A percentile compares a stretch with the other conserved stretches of the same genome.
phyloP scores from a whole-genome alignment of 2,329 filamentous ascomycete species.

The Phaeosphaeria sp. region DNA sequence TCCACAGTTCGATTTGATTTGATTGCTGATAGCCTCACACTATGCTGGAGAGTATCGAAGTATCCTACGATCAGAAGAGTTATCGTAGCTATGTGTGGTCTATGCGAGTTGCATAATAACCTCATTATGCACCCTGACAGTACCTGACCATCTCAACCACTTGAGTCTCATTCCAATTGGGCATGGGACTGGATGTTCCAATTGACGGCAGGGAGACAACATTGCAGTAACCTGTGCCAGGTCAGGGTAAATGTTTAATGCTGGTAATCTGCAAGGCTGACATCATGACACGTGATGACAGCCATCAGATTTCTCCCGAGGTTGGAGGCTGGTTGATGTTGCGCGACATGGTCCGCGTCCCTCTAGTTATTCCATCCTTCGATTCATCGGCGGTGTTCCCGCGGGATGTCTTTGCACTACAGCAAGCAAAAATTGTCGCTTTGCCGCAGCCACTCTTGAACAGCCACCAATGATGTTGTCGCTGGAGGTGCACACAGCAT shows the following conservation, averaged over 20 bases:
- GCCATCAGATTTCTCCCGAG: background rate
- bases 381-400: slow-evolving; percentile 6
- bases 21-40: too few relatives aligned
- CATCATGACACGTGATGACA: background rate
- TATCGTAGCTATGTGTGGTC: too few relatives aligned
- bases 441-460: slow-evolving; percentile 1
- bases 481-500: slow-evolving; percentile 13
- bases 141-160: too few relatives aligned
- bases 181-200: too few relatives aligned
- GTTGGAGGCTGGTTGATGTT: background rate
- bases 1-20: too few relatives aligned
- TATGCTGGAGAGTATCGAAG: too few relatives aligned
- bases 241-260: background rate
- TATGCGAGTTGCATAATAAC: too few relatives aligned
- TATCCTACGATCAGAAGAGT: too few relatives aligned
- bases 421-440: slow-evolving; percentile 5
- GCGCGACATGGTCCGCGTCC: background rate
- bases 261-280: background rate
- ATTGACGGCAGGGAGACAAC: background rate
- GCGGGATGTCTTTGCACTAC: background rate
- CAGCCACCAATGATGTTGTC: slow-evolving; percentile 10
- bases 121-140: too few relatives aligned
- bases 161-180: too few relatives aligned
- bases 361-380: background rate
- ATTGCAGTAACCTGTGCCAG: background rate